Base-by-base conservation (phyloP, 1,284 basidiomycete species). In the Papiliotrema fonsecae region DNA sequence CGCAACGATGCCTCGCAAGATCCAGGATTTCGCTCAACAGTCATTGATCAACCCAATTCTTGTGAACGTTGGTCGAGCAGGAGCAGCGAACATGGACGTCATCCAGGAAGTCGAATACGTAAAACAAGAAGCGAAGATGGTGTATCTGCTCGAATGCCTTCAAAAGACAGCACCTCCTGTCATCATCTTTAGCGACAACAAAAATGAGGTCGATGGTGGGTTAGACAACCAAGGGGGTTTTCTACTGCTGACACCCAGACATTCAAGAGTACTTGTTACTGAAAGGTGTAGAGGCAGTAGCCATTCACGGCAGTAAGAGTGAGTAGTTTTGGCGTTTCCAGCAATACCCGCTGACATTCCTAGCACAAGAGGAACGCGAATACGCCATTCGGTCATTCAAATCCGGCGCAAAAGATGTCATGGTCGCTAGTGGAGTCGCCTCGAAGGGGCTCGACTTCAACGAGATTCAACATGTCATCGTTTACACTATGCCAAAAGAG, bases 101-200 rank as follows among this genome's bases (percentile, higher is more conserved):
- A 79, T 98, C 36, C 96, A 98, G 47, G 88, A 97, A 42, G 91
- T 98, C 21, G 96, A 99, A 74, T 97, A 96, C 63, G 96, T 99
- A 59, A 97, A 97, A 74, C 91, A 94, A 65, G 96, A 98, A 73
- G 93, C 94, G 0, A 98, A 98, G 75, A 97, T 98, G 94, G 91
- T 97, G 0, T 97, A 97, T 69, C 80, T 98, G 14, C 78, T 98
- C 39, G 96, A 99, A 72, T 96, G 92, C 71, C 73, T 99, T 52
- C 96, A 99, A 69, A 99, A 98, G 77, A 99, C 96, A 1, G 86
- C 96, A 1, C 96, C 96, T 11, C 96, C 96, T 0, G 92, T 96
- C 47, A 97, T 99, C 72, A 83, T 98, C 49, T 98, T 99, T 72
- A 92, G 88, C 59, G 94, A 98, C 70, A 97, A 96, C 77, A 98